Evolutionary conservation across 2,329 filamentous ascomycete genomes (phyloP), one percentile per base, ranked within the genome.

Genomic region (Neofusicoccum laricinum): DNA sequence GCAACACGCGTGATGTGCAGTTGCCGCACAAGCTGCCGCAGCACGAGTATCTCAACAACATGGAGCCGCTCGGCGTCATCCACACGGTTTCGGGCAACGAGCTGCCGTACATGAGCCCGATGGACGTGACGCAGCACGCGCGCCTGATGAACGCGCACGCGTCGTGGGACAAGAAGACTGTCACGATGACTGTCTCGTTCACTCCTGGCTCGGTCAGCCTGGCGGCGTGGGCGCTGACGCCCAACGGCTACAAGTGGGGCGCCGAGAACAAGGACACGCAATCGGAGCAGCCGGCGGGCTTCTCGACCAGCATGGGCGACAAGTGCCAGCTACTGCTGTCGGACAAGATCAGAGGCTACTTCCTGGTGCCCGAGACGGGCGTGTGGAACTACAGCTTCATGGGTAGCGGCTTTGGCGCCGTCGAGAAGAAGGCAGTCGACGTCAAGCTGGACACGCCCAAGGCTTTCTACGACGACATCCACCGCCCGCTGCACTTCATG

Each of bases 311-410:
- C 65, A 96, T 98, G 86, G 95, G 95, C 61, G 91, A 96, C 78
- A 98, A 98, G 82, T 93, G 92, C 70, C 96, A 99, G 81, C 82
- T 99, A 63, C 81, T 99, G 32, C 86, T 99, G 61, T 96, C 91
- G 68, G 94, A 97, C 71, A 91, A 93, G 77, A 97, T 97, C 76
- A 88, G 91, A 70, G 96, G 95, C 32, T 98, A 93, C 82, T 99
- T 99, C 87, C 81, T 99, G 63, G 93, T 98, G 21, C 95, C 95
- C 0, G 93, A 97, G 73, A 89, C 90, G 63, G 89, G 88, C 67
- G 85, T 90, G 66, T 99, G 95, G 95, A 99, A 99, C 79, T 99
- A 97, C 82, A 95, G 91, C 77, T 99, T 99, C 84, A 92, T 98
- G 88, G 95, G 95, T 63, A 92, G 89, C 69, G 88, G 88, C 0